Conservation (phyloP, 2,329 filamentous ascomycete genomes). For the Hypoxylon sp. region DNA sequence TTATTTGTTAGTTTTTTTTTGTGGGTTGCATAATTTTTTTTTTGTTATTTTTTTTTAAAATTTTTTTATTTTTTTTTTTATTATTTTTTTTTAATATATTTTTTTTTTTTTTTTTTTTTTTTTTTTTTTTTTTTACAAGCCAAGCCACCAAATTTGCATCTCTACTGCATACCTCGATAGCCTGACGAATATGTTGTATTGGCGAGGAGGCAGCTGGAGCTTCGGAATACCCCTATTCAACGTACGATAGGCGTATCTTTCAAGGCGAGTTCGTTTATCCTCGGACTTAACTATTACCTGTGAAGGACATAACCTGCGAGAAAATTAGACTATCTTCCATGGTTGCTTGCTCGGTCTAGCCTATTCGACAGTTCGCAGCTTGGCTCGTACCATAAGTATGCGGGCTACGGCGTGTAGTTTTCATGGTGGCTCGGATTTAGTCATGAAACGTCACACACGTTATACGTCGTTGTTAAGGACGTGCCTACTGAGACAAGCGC, state of each 20-base stretch:
- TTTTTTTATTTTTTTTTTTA: too few relatives aligned
- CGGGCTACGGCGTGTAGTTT: not conserved
- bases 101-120: too few relatives aligned
- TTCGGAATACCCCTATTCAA: not conserved
- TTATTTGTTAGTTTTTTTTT: too few relatives aligned
- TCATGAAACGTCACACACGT: not conserved
- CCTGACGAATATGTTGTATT: not conserved
- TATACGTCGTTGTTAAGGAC: not conserved
- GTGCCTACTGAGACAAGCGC: not conserved
- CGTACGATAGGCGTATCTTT: not conserved
- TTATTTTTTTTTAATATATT: too few relatives aligned
- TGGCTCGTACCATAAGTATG: not conserved
- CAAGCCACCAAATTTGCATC: too few relatives aligned
- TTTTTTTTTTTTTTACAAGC: too few relatives aligned
- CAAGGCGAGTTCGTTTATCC: not conserved
- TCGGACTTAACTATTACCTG: slow-evolving; percentile 8
- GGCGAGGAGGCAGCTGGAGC: slow-evolving; percentile 4
- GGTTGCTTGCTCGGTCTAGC: not conserved
- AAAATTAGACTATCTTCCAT: not conserved
- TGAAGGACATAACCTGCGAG: not conserved
- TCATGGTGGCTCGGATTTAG: not conserved
- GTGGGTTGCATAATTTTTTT: too few relatives aligned
- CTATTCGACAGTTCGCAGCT: not conserved
- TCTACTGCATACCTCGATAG: not conserved
- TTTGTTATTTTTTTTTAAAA: too few relatives aligned